Evolutionary conservation across 208 protist genomes (phyloP), one percentile per base, ranked within the genome.

Genomic region (Phytomonas sp.): DNA sequence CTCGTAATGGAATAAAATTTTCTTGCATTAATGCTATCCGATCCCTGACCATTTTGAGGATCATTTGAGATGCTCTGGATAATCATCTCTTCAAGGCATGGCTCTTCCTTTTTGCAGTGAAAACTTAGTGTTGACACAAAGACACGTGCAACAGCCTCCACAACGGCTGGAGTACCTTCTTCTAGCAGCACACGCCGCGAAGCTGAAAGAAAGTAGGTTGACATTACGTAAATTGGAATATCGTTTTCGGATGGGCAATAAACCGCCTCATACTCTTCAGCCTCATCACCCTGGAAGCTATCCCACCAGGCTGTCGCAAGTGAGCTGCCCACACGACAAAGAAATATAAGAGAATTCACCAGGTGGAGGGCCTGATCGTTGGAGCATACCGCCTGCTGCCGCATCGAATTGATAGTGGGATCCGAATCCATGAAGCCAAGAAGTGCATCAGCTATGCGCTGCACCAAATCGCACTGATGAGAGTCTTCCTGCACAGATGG

Each of bases 81-180:
- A 20, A 51, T 15, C 40, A 17, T 51, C 40, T 51, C 40, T 51
- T 3, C 9, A 6, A 17, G 40, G 20, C 1, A 51, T 51, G 13
- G 13, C 3, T 51, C 40, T 15, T 51, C 40, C 20, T 6, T 6
- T 20, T 51, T 51, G 40, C 20, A 6, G 40, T 51, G 40, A 51
- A 51, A 3, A 66, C 73, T 79, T 1, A 77, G 43, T 33, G 78
- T 78, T 29, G 68, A 53, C 5, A 83, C 80, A 15, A 91, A 62
- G 7, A 95, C 65, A 13, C 81, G 74, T 13, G 84, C 76, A 6
- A 92, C 70, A 2, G 84, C 89, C 70, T 95, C 86, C 26, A 89
- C 76, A 34, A 82, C 73, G 20, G 84, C 86, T 0, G 82, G 40
- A 2, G 77, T 90, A 59, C 86, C 82, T 33, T 68, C 51, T 23